These are phyloP conservation scores for Tetrapisispora nanseiensis DNA, from an alignment of 805 yeast species.

Conservation along the genomic window DNA sequence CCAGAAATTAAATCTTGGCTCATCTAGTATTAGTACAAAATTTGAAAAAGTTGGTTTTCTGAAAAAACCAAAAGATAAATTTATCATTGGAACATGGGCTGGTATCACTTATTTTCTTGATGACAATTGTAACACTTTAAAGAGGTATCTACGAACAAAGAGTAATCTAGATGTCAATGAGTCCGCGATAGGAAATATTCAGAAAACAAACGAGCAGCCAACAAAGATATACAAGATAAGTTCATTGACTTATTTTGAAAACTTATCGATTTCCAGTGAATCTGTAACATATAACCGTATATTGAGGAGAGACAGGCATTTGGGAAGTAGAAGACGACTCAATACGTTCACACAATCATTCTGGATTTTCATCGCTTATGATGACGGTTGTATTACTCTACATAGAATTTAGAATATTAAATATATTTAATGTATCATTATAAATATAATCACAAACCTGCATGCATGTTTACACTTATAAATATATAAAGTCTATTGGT, in stretches of 20 bases:
- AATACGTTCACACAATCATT: slow-evolving; percentile 6
- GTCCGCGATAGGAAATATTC: slow-evolving; percentile 19
- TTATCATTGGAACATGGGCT: slow-evolving; percentile 16
- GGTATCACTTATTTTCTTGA: slow-evolving; percentile 14
- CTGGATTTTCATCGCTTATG: slow-evolving; percentile 28
- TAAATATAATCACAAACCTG: not conserved
- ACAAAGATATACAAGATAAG: not conserved
- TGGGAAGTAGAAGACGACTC: slow-evolving; percentile 15
- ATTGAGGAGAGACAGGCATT: too few species aligned
- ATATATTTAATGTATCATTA: not conserved
- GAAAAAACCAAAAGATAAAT: slow-evolving; percentile 2
- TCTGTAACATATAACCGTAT: not conserved
- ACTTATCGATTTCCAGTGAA: too few species aligned
- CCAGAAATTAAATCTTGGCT: not conserved
- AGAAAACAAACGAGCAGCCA: not conserved
- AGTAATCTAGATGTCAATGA: slow-evolving; percentile 18
- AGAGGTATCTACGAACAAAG: slow-evolving; percentile 12
- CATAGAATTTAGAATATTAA: slow-evolving; percentile 3
- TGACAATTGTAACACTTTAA: not conserved
- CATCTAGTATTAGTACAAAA: slow-evolving; percentile 1
- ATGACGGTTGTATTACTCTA: slow-evolving; percentile 23
- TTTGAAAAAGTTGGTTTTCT: slow-evolving; percentile 12
- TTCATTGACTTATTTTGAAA: not conserved
- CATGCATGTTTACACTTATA: too few species aligned
- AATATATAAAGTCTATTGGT: too few species aligned